Base-by-base conservation (phyloP, 2,329 filamentous ascomycete species). In the Penicillium rolfsii region DNA sequence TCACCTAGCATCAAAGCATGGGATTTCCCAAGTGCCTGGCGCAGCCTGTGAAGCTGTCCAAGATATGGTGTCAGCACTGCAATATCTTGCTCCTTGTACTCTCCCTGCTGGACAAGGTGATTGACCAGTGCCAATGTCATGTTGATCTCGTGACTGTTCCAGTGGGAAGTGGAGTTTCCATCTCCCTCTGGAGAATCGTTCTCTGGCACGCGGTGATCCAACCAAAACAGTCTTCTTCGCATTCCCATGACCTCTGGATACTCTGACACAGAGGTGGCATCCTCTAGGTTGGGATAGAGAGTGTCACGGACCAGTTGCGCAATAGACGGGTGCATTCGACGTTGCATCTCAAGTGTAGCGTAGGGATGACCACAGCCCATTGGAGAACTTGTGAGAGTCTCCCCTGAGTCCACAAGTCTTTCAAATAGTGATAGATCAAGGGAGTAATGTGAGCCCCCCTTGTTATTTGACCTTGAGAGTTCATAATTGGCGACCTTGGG, bases 21-120 rank as follows among this genome's bases (percentile, higher is more conserved):
- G 19, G 30, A 36, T 5, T 4, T n/a, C 8, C 9, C 49, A 19
- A 52, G n/a, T 50, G 5, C 16, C 16, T 26, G 28, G 28, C 26
- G 48, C 8, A 50, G 30, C 49, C 33, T 26, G 19, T 52, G 33
- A 52, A 52, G 26, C 26, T 48, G 45, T n/a, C 24, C 45, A 48
- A 48, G 45, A 19, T 48, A 48, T 5, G 26, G 26, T 4, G 45
- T 30, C 6, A 48, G 26, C 12, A 48, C 16, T 14, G 45, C 45
- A 7, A 48, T 48, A 48, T 30, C 45, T n/a, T 30, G 24, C 9
- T 30, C 28, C 22, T 30, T 28, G 16, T 48, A 30, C n/a, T n/a
- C 14, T 2, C 45, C 45, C 6, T 48, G 45, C 14, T 30, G 26
- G 12, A 48, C 14, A 4, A 30, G 26, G n/a, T 48, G 16, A 19